A percentile compares a stretch with the other conserved stretches of the same genome.
These are phyloP conservation scores for Gilbertella persicaria DNA, from an alignment of 371 early-diverging fungal species.

Conservation along the genomic window DNA sequence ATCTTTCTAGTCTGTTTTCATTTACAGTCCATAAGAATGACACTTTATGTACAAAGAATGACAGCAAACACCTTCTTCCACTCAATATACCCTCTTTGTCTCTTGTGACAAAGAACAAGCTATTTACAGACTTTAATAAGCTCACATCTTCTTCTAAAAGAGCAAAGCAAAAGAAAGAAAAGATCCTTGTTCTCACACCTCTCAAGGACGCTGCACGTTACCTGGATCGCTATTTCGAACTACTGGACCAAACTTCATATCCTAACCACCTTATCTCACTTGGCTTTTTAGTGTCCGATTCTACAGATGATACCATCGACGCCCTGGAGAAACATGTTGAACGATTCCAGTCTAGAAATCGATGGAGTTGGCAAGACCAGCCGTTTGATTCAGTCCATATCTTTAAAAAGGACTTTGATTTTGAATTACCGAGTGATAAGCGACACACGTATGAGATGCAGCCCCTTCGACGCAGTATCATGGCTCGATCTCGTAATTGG, in stretches of 20 bases:
- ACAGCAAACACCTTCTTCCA: background rate
- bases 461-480: conserved; percentile 53
- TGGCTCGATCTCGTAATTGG: conserved; percentile 63
- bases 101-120: background rate
- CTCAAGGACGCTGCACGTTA: conserved; percentile 59
- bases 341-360: conserved; percentile 12
- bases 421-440: conserved; percentile 49
- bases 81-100: conserved; percentile 10
- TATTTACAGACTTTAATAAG: conserved; percentile 10
- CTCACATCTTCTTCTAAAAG: conserved; percentile 8
- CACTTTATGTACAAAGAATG: background rate
- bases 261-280: conserved; percentile 57
- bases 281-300: conserved; percentile 63
- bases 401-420: conserved; percentile 60
- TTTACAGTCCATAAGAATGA: background rate
- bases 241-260: conserved; percentile 51
- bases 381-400: conserved; percentile 52
- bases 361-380: conserved; percentile 19
- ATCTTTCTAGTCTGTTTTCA: background rate
- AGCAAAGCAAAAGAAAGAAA: conserved; percentile 19
- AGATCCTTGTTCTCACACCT: conserved; percentile 58
- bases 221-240: conserved; percentile 59
- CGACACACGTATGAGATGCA: conserved; percentile 57
- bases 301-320: conserved; percentile 52
- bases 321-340: conserved; percentile 41